Percentiles rank a stretch among this genome's conserved stretches.
These are phyloP conservation scores for Debaryomyces subglobosus DNA, from an alignment of 1,139 yeast species.

Conservation along the genomic window DNA sequence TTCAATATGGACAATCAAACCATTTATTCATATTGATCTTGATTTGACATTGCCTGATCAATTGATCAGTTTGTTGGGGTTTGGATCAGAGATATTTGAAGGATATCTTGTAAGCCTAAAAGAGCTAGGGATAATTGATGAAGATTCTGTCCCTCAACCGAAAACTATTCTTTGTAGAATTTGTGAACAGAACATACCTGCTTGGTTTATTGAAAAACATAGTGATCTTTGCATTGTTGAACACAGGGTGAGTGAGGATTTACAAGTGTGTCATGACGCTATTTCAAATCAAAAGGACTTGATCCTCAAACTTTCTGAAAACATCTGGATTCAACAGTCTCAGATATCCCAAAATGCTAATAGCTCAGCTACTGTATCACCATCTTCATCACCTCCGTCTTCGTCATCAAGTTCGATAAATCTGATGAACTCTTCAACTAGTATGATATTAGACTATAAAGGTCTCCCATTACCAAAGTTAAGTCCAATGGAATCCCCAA, in stretches of 20 bases:
- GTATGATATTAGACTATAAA: conserved; percentile 53
- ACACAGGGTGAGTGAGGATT: conserved; percentile 77
- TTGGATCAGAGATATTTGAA: conserved; percentile 85
- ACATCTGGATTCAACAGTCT: conserved; percentile 20
- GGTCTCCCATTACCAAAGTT: conserved; percentile 54
- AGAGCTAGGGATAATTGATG: conserved; percentile 63
- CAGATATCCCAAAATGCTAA: conserved; percentile 23
- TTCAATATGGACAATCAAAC: conserved; percentile 92
- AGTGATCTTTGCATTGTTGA: conserved; percentile 86
- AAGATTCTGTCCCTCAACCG: conserved; percentile 71
- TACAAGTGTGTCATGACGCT: conserved; percentile 78
- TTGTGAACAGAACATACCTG: conserved; percentile 89
- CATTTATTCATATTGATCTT: conserved; percentile 65
- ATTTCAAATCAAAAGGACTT: conserved; percentile 71
- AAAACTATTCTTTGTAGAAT: conserved; percentile 83
- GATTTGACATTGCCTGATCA: conserved; percentile 68
- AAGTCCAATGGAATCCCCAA: conserved; percentile 23
- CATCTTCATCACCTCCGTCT: conserved; percentile 24
- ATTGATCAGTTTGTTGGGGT: conserved; percentile 75
- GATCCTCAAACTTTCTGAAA: conserved; percentile 49
- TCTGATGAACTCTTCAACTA: conserved; percentile 16
- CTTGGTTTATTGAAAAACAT: conserved; percentile 96
- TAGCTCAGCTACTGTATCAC: conserved; percentile 15
- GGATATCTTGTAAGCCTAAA: conserved; percentile 68
- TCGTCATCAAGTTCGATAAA: conserved; percentile 22